Conservation (phyloP, 1,284 basidiomycete species). For the Pseudozyma sp. region DNA sequence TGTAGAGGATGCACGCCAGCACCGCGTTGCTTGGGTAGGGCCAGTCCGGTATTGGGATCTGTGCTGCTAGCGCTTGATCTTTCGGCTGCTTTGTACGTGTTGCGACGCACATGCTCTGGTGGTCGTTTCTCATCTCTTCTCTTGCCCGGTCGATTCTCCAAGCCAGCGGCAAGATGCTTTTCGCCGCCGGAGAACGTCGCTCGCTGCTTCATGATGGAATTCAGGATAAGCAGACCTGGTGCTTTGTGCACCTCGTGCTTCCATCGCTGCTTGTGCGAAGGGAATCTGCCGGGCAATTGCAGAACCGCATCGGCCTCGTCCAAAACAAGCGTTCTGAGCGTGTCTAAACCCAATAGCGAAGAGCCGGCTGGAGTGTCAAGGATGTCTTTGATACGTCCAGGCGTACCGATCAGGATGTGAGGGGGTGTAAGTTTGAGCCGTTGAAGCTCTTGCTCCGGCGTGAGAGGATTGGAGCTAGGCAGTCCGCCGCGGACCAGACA, state of each 20-base stretch:
- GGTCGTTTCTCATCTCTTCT: conserved; percentile 49
- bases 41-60: conserved; percentile 25
- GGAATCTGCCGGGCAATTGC: conserved; percentile 63
- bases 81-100: conserved; percentile 55
- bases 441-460: conserved; percentile 45
- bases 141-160: conserved; percentile 55
- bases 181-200: conserved; percentile 61
- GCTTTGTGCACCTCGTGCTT: conserved; percentile 61
- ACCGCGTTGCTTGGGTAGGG: conserved; percentile 34
- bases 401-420: conserved; percentile 64
- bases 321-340: conserved; percentile 59
- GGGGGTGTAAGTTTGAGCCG: conserved; percentile 52
- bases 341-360: conserved; percentile 55
- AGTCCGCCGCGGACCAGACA: conserved; percentile 52
- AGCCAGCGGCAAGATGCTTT: conserved; percentile 51
- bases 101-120: conserved; percentile 55
- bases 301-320: conserved; percentile 67
- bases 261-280: conserved; percentile 61
- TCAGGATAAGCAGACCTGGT: conserved; percentile 59
- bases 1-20: conserved; percentile 56
- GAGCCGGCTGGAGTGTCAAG: conserved; percentile 48
- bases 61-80: conserved; percentile 7
- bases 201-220: conserved; percentile 57
- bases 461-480: conserved; percentile 16
- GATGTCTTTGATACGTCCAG: conserved; percentile 60